phyloP scores from a whole-genome alignment of 2,329 filamentous ascomycete species.

The Penicillium corylophilum region DNA sequence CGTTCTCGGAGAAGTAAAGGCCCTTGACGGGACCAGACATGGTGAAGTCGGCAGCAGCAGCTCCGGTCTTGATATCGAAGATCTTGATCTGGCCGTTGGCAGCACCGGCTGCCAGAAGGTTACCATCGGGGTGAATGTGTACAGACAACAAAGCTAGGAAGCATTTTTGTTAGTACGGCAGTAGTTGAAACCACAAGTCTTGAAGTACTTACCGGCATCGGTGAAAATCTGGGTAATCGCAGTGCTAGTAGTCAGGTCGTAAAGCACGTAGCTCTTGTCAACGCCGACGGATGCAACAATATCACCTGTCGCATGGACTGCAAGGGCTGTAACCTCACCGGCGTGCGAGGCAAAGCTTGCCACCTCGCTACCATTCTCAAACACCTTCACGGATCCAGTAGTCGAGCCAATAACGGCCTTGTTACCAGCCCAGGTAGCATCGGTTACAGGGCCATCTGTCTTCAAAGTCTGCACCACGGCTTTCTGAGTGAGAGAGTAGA shows the following conservation, averaged over 20 bases:
- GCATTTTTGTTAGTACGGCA: slow-evolving; percentile 20
- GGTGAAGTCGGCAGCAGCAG: slow-evolving; percentile 72
- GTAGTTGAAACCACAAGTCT: slow-evolving; percentile 8
- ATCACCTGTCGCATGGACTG: slow-evolving; percentile 77
- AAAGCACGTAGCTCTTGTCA: slow-evolving; percentile 91
- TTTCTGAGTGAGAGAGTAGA: slow-evolving; percentile 76
- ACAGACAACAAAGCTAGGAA: slow-evolving; percentile 67
- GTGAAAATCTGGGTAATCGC: slow-evolving; percentile 76
- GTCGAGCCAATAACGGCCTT: slow-evolving; percentile 72
- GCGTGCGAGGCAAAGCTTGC: slow-evolving; percentile 77
- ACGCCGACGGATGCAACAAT: slow-evolving; percentile 83
- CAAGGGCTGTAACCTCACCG: slow-evolving; percentile 73
- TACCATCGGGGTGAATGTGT: slow-evolving; percentile 94
- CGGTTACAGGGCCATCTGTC: slow-evolving; percentile 65
- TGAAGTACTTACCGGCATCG: slow-evolving; percentile 64
- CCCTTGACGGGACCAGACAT: slow-evolving; percentile 66
- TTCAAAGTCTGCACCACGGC: slow-evolving; percentile 70
- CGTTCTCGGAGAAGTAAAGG: slow-evolving; percentile 90
- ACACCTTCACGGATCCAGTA: slow-evolving; percentile 77
- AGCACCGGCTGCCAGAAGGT: slow-evolving; percentile 85
- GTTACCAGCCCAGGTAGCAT: slow-evolving; percentile 58
- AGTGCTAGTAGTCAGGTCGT: slow-evolving; percentile 69
- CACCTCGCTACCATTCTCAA: slow-evolving; percentile 67
- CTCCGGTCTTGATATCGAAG: slow-evolving; percentile 79
- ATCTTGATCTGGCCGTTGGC: slow-evolving; percentile 78